Conservation (phyloP, 208 protist species). For the Wallacemonas sp. region DNA sequence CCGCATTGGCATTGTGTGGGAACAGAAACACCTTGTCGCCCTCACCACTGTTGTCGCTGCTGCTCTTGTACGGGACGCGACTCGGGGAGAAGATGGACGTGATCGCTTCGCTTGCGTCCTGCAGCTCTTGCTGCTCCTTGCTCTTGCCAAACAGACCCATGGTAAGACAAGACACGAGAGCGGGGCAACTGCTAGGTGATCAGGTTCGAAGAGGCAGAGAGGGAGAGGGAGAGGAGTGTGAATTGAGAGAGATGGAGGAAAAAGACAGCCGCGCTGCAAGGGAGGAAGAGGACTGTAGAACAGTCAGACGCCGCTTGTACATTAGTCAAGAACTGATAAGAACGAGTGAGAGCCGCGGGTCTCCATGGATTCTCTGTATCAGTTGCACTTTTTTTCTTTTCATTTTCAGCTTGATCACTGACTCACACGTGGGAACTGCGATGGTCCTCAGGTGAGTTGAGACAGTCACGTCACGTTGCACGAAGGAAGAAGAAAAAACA, state of each 20-base stretch:
- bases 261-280: too few relatives aligned
- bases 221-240: neutral
- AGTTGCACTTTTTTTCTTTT: neutral
- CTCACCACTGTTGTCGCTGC: conserved; percentile 2
- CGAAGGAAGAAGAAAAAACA: too few relatives aligned
- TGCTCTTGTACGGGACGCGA: conserved; percentile 4
- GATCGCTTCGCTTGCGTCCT: conserved; percentile 36
- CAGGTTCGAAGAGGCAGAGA: neutral
- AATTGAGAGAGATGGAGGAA: neutral
- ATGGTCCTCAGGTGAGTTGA: too few relatives aligned
- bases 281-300: too few relatives aligned
- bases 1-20: too few relatives aligned
- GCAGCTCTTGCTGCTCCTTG: conserved; percentile 9
- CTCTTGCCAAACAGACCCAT: neutral
- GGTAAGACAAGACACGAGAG: neutral
- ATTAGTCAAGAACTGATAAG: too few relatives aligned
- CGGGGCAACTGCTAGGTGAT: neutral
- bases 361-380: neutral
- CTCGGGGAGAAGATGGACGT: conserved; percentile 41
- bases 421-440: too few relatives aligned
- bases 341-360: too few relatives aligned
- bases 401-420: neutral
- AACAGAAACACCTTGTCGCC: neutral
- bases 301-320: too few relatives aligned
- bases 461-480: too few relatives aligned